phyloP scores from a whole-genome alignment of 2,329 filamentous ascomycete genomes.

The Aspergillus sp. region DNA sequence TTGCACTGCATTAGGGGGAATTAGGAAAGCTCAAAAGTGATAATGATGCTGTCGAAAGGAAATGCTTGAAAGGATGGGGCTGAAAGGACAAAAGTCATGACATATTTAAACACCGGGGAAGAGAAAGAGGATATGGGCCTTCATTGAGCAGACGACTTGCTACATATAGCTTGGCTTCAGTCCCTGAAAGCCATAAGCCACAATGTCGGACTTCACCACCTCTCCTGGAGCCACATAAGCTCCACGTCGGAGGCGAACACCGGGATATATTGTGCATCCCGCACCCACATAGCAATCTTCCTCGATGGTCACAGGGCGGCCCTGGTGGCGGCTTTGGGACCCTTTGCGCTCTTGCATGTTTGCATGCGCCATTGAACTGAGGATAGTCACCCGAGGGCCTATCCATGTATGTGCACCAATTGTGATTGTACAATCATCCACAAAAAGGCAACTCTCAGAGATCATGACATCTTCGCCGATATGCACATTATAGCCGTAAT shows the following conservation, averaged over 20 bases:
- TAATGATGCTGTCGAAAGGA: no score
- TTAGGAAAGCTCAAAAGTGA: no score
- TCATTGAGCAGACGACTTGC: slow-evolving; percentile 3
- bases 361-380: slow-evolving; percentile 69
- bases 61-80: no score
- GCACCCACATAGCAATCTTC: slow-evolving; percentile 67
- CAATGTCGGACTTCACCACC: slow-evolving; percentile 43
- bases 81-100: background rate
- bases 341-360: slow-evolving; percentile 73
- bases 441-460: slow-evolving; percentile 77
- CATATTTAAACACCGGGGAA: background rate
- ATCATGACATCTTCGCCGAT: slow-evolving; percentile 84
- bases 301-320: slow-evolving; percentile 71
- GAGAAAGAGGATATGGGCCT: background rate
- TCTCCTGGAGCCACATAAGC: slow-evolving; percentile 46
- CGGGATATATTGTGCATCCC: slow-evolving; percentile 56
- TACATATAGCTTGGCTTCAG: slow-evolving; percentile 42
- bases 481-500: slow-evolving; percentile 92
- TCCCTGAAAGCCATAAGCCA: slow-evolving; percentile 41
- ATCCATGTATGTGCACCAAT: slow-evolving; percentile 70
- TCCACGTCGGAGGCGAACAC: slow-evolving; percentile 41
- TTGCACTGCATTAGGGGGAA: no score
- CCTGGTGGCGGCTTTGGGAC: slow-evolving; percentile 67
- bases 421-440: slow-evolving; percentile 78
- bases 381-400: slow-evolving; percentile 82